Conservation (phyloP, 345 rosid genomes). For the Heritiera fomes region DNA sequence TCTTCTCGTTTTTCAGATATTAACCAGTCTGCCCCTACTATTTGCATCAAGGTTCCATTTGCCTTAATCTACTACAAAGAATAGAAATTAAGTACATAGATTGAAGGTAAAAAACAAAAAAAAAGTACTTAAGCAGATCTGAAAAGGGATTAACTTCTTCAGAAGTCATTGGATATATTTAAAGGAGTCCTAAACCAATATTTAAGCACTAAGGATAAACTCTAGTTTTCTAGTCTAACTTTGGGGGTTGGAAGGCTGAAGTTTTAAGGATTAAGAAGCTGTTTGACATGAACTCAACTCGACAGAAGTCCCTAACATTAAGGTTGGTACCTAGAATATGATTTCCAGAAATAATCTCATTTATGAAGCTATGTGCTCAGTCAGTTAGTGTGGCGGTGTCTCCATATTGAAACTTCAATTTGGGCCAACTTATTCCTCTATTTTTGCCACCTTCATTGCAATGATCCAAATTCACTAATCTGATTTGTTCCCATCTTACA, state of each 20-base stretch:
- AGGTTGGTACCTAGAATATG: background rate
- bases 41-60: conserved; percentile 65
- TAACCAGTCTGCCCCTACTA: conserved; percentile 97
- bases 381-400: background rate
- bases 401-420: background rate
- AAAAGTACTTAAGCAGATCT: background rate
- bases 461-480: background rate
- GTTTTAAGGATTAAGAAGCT: background rate
- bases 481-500: background rate
- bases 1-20: conserved; percentile 73
- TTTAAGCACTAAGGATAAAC: background rate
- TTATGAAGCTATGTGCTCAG: background rate
- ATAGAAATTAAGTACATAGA: background rate
- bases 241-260: background rate
- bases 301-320: background rate
- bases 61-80: conserved; percentile 59
- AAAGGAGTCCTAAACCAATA: background rate
- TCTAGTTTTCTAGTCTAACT: background rate
- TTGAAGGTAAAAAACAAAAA: conserved; percentile 2
- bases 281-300: background rate
- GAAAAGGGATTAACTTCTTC: background rate
- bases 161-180: background rate
- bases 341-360: background rate
- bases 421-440: background rate
- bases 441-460: no score